These are phyloP conservation scores for Cubamyces sp. DNA, from an alignment of 768 basidiomycete genomes.

Conservation along the genomic window DNA sequence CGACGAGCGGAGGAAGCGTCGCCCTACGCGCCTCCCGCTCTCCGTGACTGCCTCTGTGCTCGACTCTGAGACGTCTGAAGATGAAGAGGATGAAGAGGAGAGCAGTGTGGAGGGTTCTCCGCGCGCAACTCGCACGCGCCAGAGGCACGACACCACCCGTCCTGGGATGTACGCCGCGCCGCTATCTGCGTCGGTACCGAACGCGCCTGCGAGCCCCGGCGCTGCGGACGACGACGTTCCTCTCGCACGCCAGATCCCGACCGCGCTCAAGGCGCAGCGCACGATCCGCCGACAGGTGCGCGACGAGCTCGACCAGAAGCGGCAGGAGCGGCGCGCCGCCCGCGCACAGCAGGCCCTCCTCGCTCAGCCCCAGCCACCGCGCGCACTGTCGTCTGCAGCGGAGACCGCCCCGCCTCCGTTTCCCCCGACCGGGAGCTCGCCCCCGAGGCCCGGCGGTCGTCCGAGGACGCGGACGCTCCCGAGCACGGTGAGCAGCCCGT, in stretches of 20 bases:
- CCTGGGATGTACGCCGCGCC: conserved; percentile 23
- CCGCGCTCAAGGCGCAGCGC: conserved; percentile 80
- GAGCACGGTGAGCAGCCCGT: conserved; percentile 40
- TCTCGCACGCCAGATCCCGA: conserved; percentile 80
- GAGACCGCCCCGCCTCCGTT: conserved; percentile 24
- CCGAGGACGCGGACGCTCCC: conserved; percentile 51
- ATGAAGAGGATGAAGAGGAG: conserved; percentile 47
- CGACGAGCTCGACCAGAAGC: conserved; percentile 66
- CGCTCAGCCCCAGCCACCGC: conserved; percentile 13
- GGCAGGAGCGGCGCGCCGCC: conserved; percentile 35
- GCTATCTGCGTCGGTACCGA: conserved; percentile 30
- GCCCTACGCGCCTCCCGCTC: conserved; percentile 32
- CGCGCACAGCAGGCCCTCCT: conserved; percentile 22
- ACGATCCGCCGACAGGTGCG: conserved; percentile 74
- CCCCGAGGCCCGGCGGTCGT: conserved; percentile 34
- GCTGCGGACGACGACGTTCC: conserved; percentile 74
- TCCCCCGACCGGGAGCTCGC: conserved; percentile 12
- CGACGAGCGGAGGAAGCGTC: conserved; percentile 35
- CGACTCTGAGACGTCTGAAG: conserved; percentile 23
- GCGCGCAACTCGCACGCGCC: background rate
- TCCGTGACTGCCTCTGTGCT: conserved; percentile 20
- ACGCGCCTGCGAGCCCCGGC: conserved; percentile 1
- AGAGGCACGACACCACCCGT: conserved; percentile 20
- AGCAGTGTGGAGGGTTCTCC: conserved; percentile 31
- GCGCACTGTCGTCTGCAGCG: conserved; percentile 33